phyloP scores from a whole-genome alignment of 2,329 filamentous ascomycete species.

The Cadophora sp. region DNA sequence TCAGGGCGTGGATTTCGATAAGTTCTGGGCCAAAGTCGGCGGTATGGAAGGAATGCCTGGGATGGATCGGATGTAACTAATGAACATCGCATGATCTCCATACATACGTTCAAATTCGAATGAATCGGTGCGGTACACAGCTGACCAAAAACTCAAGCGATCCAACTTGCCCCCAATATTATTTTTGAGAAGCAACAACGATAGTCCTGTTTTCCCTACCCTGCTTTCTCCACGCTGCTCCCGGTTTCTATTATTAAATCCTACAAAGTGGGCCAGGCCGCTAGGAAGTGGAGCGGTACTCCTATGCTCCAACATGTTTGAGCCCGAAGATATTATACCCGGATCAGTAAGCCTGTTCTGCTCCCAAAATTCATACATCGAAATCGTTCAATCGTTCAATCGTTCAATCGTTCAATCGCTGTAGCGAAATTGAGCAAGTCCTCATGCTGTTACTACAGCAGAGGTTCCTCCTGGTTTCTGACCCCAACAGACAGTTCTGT shows the following conservation, averaged over 20 bases:
- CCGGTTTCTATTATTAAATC: neutral
- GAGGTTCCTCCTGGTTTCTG: slow-evolving; percentile 6
- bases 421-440: neutral
- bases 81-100: neutral
- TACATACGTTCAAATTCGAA: neutral
- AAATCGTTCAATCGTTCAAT: too few species aligned
- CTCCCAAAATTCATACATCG: neutral
- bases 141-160: neutral
- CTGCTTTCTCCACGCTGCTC: neutral
- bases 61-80: slow-evolving; percentile 45
- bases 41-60: slow-evolving; percentile 64
- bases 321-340: neutral
- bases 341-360: neutral
- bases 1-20: slow-evolving; percentile 82
- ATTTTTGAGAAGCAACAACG: too few species aligned
- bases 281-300: neutral
- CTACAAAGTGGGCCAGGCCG: neutral
- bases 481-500: slow-evolving; percentile 14
- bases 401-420: too few species aligned
- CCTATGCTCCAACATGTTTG: neutral
- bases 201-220: neutral
- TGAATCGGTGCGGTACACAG: too few species aligned
- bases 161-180: too few species aligned
- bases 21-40: slow-evolving; percentile 75
- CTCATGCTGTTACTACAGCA: neutral